phyloP scores from a whole-genome alignment of 2,329 filamentous ascomycete species.

The Epicoccum sorghinum region DNA sequence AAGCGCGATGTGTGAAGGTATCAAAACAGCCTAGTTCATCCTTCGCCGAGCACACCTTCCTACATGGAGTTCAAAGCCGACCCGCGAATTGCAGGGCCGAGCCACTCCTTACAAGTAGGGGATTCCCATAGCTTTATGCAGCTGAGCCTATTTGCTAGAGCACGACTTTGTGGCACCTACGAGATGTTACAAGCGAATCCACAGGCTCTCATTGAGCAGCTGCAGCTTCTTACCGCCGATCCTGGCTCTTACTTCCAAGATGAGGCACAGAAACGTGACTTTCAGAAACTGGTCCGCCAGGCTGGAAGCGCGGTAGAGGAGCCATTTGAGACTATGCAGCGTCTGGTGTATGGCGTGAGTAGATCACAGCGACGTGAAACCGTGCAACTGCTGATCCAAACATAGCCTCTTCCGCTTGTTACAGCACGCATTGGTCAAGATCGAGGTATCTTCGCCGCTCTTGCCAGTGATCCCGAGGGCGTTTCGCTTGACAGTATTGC shows the following conservation, averaged over 20 bases:
- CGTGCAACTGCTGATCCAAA: background rate
- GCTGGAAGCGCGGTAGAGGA: conserved; percentile 1
- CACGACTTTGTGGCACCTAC: background rate
- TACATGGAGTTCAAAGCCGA: background rate
- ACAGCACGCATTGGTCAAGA: conserved; percentile 8
- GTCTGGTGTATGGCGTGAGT: conserved; percentile 14
- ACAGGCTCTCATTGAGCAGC: conserved; percentile 3
- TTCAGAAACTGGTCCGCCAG: conserved; percentile 3
- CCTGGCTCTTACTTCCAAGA: conserved; percentile 2
- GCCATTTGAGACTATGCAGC: conserved; percentile 11
- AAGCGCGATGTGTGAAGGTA: background rate
- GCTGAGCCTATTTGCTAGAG: background rate
- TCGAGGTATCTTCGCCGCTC: conserved; percentile 2
- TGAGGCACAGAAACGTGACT: conserved; percentile 4
- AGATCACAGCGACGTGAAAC: background rate
- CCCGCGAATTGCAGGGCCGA: background rate
- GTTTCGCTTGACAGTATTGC: background rate
- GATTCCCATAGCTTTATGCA: too few relatives aligned
- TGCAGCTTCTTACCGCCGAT: conserved; percentile 2
- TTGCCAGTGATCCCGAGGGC: background rate
- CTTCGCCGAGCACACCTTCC: background rate
- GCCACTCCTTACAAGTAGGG: too few relatives aligned
- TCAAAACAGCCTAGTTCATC: background rate
- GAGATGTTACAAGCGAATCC: conserved; percentile 3
- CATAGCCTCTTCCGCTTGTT: conserved; percentile 11